phyloP scores from a whole-genome alignment of 306 rosid genomes.

The Quercus suber region DNA sequence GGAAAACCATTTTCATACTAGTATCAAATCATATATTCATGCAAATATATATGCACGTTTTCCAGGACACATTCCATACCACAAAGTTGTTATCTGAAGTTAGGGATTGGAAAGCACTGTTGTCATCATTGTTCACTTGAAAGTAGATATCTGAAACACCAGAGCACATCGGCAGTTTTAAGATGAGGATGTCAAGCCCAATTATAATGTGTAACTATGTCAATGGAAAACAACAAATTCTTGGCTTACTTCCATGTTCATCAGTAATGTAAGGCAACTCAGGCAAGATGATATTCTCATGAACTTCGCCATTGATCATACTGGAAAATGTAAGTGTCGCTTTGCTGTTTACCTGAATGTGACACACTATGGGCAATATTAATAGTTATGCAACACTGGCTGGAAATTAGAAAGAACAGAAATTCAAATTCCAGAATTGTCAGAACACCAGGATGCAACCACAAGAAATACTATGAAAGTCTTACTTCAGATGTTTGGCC shows the following conservation, averaged over 20 bases:
- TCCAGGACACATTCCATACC: slow-evolving; percentile 48
- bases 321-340: slow-evolving; percentile 82
- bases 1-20: neutral
- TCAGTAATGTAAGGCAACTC: slow-evolving; percentile 93
- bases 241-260: slow-evolving; percentile 88
- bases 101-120: slow-evolving; percentile 54
- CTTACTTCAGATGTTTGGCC: neutral
- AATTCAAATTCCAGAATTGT: slow-evolving; percentile 9
- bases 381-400: slow-evolving; percentile 23
- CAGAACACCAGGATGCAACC: neutral
- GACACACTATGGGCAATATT: slow-evolving; percentile 33
- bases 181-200: slow-evolving; percentile 21
- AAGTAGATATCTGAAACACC: slow-evolving; percentile 77
- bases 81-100: slow-evolving; percentile 81
- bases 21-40: neutral
- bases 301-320: slow-evolving; percentile 64
- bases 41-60: neutral
- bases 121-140: slow-evolving; percentile 76
- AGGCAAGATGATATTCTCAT: slow-evolving; percentile 85
- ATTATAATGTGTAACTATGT: slow-evolving; percentile 9
- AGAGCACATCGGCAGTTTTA: slow-evolving; percentile 23
- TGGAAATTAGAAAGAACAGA: neutral
- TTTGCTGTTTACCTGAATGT: slow-evolving; percentile 81
- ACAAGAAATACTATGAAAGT: neutral
- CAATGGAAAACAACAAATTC: slow-evolving; percentile 25